Evolutionary conservation across 2,329 filamentous ascomycete genomes (phyloP).

Genomic region (Apiospora aurea): DNA sequence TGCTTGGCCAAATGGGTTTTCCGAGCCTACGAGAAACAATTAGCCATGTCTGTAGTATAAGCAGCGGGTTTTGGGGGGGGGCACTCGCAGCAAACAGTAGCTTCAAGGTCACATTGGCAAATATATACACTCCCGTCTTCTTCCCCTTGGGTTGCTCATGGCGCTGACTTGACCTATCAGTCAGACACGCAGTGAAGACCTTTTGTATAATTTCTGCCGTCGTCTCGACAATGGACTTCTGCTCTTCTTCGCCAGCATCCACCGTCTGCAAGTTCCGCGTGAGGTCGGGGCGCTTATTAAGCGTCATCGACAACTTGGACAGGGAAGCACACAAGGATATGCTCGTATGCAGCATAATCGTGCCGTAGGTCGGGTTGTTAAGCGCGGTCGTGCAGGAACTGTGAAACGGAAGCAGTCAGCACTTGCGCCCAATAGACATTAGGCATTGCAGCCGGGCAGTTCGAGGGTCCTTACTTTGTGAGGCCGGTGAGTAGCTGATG

Average conservation of each 20-base stretch:
- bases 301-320: slow-evolving; percentile 81
- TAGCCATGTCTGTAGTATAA: slow-evolving; percentile 12
- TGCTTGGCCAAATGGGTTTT: slow-evolving; percentile 86
- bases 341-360: slow-evolving; percentile 82
- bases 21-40: slow-evolving; percentile 61
- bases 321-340: slow-evolving; percentile 83
- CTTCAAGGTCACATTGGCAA: slow-evolving; percentile 89
- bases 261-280: slow-evolving; percentile 66
- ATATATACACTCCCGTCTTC: slow-evolving; percentile 86
- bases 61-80: not conserved
- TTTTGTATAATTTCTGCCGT: slow-evolving; percentile 90
- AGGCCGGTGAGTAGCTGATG: slow-evolving; percentile 78
- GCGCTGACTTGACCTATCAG: slow-evolving; percentile 74
- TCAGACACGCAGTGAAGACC: slow-evolving; percentile 89
- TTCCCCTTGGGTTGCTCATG: slow-evolving; percentile 80
- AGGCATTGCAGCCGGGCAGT: not conserved
- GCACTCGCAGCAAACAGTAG: slow-evolving; percentile 78
- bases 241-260: slow-evolving; percentile 69
- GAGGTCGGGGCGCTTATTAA: slow-evolving; percentile 82
- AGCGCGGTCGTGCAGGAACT: slow-evolving; percentile 86
- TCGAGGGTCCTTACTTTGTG: slow-evolving; percentile 68
- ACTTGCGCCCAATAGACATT: not conserved
- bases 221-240: slow-evolving; percentile 82
- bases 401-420: not conserved
- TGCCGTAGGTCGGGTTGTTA: slow-evolving; percentile 78